phyloP scores from a whole-genome alignment of 2,329 filamentous ascomycete species.

The Phialophora chinensis region DNA sequence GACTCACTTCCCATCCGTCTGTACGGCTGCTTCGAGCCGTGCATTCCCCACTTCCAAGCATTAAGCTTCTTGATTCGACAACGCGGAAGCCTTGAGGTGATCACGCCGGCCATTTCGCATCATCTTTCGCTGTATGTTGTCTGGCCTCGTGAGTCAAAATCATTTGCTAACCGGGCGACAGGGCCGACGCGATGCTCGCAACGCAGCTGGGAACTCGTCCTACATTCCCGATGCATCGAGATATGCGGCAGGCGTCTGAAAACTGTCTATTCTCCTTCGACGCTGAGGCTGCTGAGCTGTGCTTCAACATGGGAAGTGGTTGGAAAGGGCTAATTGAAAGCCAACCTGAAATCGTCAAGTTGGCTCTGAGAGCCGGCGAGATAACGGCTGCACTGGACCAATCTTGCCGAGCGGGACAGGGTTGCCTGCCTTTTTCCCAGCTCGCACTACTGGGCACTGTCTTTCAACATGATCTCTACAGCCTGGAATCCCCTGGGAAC shows the following conservation, averaged over 20 bases:
- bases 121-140: constrained; percentile 1
- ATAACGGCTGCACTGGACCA: constrained; percentile 3
- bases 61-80: constrained; percentile 6
- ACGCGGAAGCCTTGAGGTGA: constrained; percentile 4
- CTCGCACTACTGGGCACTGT: neutral
- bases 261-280: neutral
- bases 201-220: neutral
- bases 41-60: constrained; percentile 2
- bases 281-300: neutral
- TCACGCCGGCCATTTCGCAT: neutral
- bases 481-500: neutral
- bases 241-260: neutral
- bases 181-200: neutral
- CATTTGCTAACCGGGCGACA: neutral
- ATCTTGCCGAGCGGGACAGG: neutral
- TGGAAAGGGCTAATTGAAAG: neutral
- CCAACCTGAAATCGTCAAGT: neutral
- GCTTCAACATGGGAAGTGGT: neutral
- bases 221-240: neutral
- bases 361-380: constrained; percentile 3
- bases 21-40: neutral
- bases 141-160: neutral
- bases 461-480: constrained; percentile 8
- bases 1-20: neutral
- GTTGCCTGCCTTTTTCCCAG: neutral